Base-by-base conservation (phyloP, 352 stramenopile species). In the Pythium insidiosum region DNA sequence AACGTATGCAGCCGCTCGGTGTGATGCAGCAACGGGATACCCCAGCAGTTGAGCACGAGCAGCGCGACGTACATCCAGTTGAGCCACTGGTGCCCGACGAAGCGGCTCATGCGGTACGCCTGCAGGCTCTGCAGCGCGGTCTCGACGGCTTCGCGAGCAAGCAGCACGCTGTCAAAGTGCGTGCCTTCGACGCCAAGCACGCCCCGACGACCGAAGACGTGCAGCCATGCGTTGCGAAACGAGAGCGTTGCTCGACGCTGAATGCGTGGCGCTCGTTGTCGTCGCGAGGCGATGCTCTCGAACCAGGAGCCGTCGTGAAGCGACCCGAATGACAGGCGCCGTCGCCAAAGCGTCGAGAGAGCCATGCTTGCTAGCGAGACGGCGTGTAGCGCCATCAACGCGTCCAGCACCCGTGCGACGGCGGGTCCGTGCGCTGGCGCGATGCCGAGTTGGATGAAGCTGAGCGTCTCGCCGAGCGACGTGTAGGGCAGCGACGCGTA, bases 61-160 rank as follows among this genome's bases (percentile, higher is more conserved):
- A 62, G 28, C 12, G 20, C 39, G 4, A 59, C 23, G 41, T 63
- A 68, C n/a, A 71, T 53, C 0, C 40, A 50, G 20, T 62, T 66
- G 3, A 69, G 30, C 15, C 53, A 42, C n/a, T 22, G 36, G 5
- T 49, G 35, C 2, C 52, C 38, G 5, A 69, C 26, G 29, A 50
- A 45, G 22, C 35, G 45, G 18, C 57, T 70, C 53, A 70, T 65
- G 9, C 47, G 51, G 36, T 68, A 70, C 5, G 60, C 63, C 40
- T 73, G 56, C 1, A 39, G 43, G 10, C 56, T 59, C 16, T 73
- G 63, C 12, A 74, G 39, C 0, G 26, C 38, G 6, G 47, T 63
- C 33, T 66, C 64, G 5, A 68, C 1, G 0, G 62, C 11, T 31
- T 71, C 50, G 11, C 53, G 50, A 19, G 16, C 12, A 5, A 59